These are phyloP conservation scores for Kalanchoe fedtschenkoi DNA, from an alignment of 164 flowering plant genomes.

Conservation along the genomic window DNA sequence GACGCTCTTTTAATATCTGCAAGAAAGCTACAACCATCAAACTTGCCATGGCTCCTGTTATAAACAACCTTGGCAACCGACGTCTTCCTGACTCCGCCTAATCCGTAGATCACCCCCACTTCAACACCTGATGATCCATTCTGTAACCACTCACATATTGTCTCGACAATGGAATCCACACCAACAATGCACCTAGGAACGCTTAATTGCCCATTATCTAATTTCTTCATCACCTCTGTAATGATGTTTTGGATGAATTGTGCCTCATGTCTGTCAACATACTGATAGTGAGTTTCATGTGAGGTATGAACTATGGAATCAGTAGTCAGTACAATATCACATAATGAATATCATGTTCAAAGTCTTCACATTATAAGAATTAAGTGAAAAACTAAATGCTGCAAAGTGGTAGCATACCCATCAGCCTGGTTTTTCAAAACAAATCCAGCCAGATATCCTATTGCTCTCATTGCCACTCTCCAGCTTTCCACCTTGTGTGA, in stretches of 20 bases:
- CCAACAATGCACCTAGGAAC: constrained; percentile 1
- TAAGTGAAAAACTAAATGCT: background rate
- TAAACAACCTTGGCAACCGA: constrained; percentile 9
- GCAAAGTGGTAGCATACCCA: background rate
- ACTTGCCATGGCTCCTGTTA: background rate
- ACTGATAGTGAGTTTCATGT: too few species aligned
- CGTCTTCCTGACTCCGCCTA: constrained; percentile 14
- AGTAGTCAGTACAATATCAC: too few species aligned
- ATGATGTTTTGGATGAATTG: background rate
- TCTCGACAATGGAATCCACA: background rate
- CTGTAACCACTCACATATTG: background rate
- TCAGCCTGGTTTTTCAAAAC: background rate
- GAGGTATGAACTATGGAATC: too few species aligned
- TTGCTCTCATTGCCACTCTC: background rate
- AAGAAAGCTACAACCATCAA: constrained; percentile 9
- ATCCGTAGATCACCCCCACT: constrained; percentile 4
- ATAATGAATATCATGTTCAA: too few species aligned
- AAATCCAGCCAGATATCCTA: background rate
- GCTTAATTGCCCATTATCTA: background rate
- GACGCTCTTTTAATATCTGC: background rate
- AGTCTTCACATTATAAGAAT: too few species aligned
- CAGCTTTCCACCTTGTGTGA: background rate
- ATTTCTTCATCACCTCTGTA: background rate
- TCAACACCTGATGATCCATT: background rate
- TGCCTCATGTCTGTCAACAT: constrained; percentile 1